Evolutionary conservation across 192 early-diverging fungal species (phyloP), one percentile per base, ranked within the genome.

Genomic region (Funneliformis geosporum): DNA sequence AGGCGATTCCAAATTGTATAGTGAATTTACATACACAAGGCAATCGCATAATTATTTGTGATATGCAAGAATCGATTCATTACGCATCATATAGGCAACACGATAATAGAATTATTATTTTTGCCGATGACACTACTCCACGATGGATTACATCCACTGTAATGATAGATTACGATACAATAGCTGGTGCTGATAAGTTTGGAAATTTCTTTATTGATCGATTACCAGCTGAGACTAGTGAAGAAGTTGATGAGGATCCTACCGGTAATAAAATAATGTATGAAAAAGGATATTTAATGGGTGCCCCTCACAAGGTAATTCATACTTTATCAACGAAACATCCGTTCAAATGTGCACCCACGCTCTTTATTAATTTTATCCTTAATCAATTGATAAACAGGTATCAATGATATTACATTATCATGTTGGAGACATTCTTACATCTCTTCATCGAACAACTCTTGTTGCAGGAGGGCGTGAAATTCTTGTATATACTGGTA

Each of bases 111-210:
- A 95, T 99, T 83, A 91, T 91, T n/a, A 86, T 95, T 1, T 93
- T 97, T 85, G 95, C 97, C 43, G 96, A 97, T 76, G 98, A 99
- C 81, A 90, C 94, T n/a, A 83, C 91, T 25, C 94, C 94, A 64
- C 90, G 96, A 65, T 96, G 93, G 90, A 90, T 94, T 55, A 96
- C 96, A 18, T 83, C 88, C 28, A 87, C 93, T 14, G 79, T 87
- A 10, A 92, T 97, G 89, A 83, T 96, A 43, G 96, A 98, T 85
- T 97, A 96, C 80, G 94, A 98, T 80, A 98, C 98, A 7, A 89
- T 97, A 7, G 94, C 90, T 7, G 93, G 91, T 21, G 97, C 94
- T 23, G 98, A 99, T 89, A 96, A 97, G 84, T 99, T 99, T 91
- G 98, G 98, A 43, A 97, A 97, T 78, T 84, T 99, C 27, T 93